A percentile compares a stretch with the other conserved stretches of the same genome.
phyloP scores from a whole-genome alignment of 2,329 filamentous ascomycete species.

The Fusarium falciforme region DNA sequence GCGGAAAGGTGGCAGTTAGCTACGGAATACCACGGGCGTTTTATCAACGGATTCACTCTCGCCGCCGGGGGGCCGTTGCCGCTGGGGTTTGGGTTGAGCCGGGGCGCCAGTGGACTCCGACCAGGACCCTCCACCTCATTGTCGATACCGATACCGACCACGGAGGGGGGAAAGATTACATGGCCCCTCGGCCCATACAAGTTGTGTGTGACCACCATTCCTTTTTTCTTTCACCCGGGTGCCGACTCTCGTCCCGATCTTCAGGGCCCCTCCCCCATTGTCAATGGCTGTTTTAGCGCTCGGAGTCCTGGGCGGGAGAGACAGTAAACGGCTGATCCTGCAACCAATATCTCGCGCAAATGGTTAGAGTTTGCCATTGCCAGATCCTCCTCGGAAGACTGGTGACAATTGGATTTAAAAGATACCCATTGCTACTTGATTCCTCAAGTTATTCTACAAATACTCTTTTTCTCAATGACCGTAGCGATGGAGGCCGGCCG shows the following conservation, averaged over 20 bases:
- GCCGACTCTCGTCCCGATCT: conserved; percentile 10
- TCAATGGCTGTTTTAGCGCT: not conserved
- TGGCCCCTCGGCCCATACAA: not conserved
- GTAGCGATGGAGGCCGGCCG: not conserved
- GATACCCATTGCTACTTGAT: not conserved
- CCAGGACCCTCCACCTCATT: not conserved
- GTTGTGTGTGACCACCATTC: not conserved
- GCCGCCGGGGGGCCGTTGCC: conserved; percentile 5
- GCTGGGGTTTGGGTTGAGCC: conserved; percentile 17
- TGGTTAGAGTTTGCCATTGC: not conserved
- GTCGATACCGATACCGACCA: not conserved
- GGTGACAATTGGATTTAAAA: not conserved
- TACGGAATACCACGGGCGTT: conserved; percentile 30
- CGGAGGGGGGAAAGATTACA: not conserved
- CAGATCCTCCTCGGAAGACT: not conserved
- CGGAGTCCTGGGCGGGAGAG: not conserved
- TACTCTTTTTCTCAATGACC: not conserved
- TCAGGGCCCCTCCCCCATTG: not conserved
- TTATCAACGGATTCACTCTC: conserved; percentile 12
- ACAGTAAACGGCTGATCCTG: not conserved
- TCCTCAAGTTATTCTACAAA: not conserved
- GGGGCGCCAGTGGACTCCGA: not conserved
- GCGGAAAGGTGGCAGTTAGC: conserved; percentile 7
- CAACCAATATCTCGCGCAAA: not conserved
- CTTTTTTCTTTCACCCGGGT: not conserved